A percentile compares a stretch with the other conserved stretches of the same genome.
phyloP scores from a whole-genome alignment of 495 filamentous ascomycete species.

The Hypoxylon fuscum region DNA sequence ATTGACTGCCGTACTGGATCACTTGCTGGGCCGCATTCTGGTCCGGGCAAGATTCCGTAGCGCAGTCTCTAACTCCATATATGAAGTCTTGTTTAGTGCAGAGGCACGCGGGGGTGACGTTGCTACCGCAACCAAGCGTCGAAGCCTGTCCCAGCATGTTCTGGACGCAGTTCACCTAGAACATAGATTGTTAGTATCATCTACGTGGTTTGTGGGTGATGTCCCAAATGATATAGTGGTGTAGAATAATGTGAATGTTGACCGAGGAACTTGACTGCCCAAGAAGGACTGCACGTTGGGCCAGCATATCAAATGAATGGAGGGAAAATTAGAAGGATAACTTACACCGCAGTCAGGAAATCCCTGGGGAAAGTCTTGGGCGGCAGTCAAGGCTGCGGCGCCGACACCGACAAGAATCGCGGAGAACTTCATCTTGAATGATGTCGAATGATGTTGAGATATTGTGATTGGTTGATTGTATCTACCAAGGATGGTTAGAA shows the following conservation, averaged over 20 bases:
- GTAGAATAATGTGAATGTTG: no score
- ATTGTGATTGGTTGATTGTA: constrained; percentile 16
- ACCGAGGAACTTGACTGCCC: neutral
- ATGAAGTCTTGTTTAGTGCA: constrained; percentile 74
- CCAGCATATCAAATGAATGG: neutral
- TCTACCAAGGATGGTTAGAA: constrained; percentile 42
- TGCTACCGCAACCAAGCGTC: constrained; percentile 65
- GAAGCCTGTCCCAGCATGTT: constrained; percentile 75
- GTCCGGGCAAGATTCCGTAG: constrained; percentile 67
- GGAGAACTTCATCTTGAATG: constrained; percentile 52
- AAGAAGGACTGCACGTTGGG: neutral
- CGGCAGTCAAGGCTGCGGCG: constrained; percentile 43
- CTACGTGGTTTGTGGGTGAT: neutral
- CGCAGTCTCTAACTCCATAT: constrained; percentile 84
- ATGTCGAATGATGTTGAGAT: constrained; percentile 15
- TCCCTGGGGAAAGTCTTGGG: constrained; percentile 41
- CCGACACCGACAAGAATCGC: constrained; percentile 43
- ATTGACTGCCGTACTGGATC: constrained; percentile 47
- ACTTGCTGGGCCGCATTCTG: constrained; percentile 40
- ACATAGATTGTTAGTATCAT: constrained; percentile 14
- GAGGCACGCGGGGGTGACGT: constrained; percentile 69
- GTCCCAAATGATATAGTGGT: no score
- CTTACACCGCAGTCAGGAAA: constrained; percentile 55
- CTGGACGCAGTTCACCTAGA: constrained; percentile 72
- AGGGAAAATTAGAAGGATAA: constrained; percentile 18